Percentiles rank a stretch among this genome's conserved stretches.
Evolutionary conservation across 2,329 filamentous ascomycete species (phyloP).

Genomic region (Tricladium varicosporioides): DNA sequence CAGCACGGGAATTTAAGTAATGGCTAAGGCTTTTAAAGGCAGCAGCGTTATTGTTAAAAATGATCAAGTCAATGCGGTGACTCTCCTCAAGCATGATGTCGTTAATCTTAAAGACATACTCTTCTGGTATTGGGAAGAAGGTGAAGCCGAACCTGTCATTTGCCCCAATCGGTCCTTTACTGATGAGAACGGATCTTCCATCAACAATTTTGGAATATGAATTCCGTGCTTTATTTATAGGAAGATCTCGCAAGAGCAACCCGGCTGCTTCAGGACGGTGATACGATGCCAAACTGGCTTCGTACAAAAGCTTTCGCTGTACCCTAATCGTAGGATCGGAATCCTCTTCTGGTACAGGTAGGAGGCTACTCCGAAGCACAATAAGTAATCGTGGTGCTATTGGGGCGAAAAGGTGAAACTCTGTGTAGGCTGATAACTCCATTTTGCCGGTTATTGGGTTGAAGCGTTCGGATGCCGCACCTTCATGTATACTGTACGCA

Average conservation of each 20-base stretch:
- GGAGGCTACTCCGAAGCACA: conserved; percentile 22
- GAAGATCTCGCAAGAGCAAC: conserved; percentile 16
- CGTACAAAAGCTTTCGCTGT: neutral
- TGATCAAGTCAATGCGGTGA: conserved; percentile 12
- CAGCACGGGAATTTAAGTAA: neutral
- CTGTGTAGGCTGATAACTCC: conserved; percentile 1
- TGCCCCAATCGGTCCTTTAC: neutral
- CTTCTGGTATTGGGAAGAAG: conserved; percentile 4
- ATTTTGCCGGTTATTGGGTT: conserved; percentile 8
- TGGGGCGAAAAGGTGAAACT: conserved; percentile 13
- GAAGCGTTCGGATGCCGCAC: neutral
- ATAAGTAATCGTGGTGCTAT: conserved; percentile 28
- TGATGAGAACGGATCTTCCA: conserved; percentile 8
- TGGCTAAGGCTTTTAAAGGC: neutral
- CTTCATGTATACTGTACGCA: neutral
- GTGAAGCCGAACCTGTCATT: conserved; percentile 16
- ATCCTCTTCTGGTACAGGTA: conserved; percentile 26
- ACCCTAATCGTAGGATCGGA: neutral
- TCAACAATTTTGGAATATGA: conserved; percentile 14
- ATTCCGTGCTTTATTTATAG: conserved; percentile 17
- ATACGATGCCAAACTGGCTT: neutral
- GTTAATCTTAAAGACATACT: conserved; percentile 16
- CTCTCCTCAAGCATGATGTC: conserved; percentile 13
- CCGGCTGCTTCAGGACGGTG: conserved; percentile 4
- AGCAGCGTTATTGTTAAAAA: conserved; percentile 11